Conservation (phyloP, 192 early-diverging fungal genomes). For the Irineochytrium annulatum region DNA sequence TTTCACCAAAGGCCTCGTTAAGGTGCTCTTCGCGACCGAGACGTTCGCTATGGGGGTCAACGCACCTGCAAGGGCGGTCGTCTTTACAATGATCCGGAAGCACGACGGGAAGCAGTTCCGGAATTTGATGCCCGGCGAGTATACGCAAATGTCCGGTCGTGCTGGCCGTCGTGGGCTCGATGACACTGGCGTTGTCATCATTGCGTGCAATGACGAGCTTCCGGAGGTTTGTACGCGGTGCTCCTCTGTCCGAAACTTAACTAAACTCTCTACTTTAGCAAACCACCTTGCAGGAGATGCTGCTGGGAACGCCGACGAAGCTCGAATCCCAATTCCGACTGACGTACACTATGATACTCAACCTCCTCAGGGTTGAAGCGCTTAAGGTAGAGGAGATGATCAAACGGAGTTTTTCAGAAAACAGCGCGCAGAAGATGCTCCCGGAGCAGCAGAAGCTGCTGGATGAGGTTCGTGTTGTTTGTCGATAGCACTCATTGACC, state of each 20-base stretch:
- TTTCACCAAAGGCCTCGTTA: slow-evolving; percentile 85
- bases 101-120: slow-evolving; percentile 89
- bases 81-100: slow-evolving; percentile 87
- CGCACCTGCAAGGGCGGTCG: slow-evolving; percentile 91
- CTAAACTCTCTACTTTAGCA: slow-evolving; percentile 3
- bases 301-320: slow-evolving; percentile 83
- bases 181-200: slow-evolving; percentile 85
- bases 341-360: slow-evolving; percentile 98
- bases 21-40: slow-evolving; percentile 95
- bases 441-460: slow-evolving; percentile 75
- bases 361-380: slow-evolving; percentile 89
- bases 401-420: slow-evolving; percentile 94
- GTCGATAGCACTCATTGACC: neutral
- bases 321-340: slow-evolving; percentile 93
- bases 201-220: slow-evolving; percentile 62
- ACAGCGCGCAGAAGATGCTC: slow-evolving; percentile 74
- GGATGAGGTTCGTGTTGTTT: slow-evolving; percentile 45
- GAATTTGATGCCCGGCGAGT: slow-evolving; percentile 88
- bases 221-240: slow-evolving; percentile 52
- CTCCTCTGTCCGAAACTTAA: neutral
- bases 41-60: slow-evolving; percentile 99
- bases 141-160: slow-evolving; percentile 98
- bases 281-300: slow-evolving; percentile 65
- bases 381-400: slow-evolving; percentile 98
- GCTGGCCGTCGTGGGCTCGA: slow-evolving; percentile 95